A percentile compares a stretch with the other conserved stretches of the same genome.
These are phyloP conservation scores for Eucalyptus marginata DNA, from an alignment of 345 rosid species.

Conservation along the genomic window DNA sequence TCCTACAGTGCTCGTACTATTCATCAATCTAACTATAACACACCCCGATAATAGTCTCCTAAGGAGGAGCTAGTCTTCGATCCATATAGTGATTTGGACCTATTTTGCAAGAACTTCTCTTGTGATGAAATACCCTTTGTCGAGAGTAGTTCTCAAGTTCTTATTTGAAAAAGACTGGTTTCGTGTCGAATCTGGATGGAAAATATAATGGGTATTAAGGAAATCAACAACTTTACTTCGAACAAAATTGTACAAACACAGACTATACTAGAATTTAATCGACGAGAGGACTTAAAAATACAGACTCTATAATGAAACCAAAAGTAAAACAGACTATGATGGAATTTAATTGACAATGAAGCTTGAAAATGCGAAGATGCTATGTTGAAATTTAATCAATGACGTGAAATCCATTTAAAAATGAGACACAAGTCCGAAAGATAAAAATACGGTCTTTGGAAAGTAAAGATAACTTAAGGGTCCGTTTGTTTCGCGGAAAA, in stretches of 20 bases:
- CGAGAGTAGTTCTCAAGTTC: too few relatives aligned
- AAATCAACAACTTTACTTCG: background rate
- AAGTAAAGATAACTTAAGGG: too few relatives aligned
- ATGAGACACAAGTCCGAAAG: too few relatives aligned
- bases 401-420: rapidly evolving
- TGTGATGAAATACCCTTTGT: too few relatives aligned
- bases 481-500: too few relatives aligned
- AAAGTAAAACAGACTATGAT: too few relatives aligned
- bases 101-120: background rate
- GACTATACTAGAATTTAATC: background rate
- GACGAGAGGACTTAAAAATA: background rate
- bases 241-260: background rate
- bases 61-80: background rate
- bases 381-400: too few relatives aligned
- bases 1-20: background rate
- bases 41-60: background rate
- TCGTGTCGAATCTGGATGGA: too few relatives aligned
- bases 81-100: background rate
- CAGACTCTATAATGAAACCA: too few relatives aligned
- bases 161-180: rapidly evolving
- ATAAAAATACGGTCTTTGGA: rapidly evolving
- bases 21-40: background rate
- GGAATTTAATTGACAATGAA: too few relatives aligned
- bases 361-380: rapidly evolving
- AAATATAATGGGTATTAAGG: too few relatives aligned